Conservation (phyloP, 2,329 filamentous ascomycete genomes). For the Drechslera avenae region DNA sequence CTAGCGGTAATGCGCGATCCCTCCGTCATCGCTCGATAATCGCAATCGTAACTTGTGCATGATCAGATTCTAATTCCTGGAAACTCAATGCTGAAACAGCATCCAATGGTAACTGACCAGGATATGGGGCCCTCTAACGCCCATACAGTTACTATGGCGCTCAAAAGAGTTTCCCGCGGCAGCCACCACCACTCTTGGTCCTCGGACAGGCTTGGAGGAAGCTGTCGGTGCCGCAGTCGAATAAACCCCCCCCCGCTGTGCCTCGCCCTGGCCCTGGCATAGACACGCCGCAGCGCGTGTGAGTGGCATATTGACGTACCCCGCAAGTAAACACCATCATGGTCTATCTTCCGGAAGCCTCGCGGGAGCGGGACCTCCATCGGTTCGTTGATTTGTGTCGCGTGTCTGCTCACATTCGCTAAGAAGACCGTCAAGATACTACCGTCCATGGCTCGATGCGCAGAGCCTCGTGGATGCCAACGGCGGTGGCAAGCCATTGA, state of each 20-base stretch:
- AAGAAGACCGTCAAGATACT: constrained; percentile 32
- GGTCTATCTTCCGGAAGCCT: constrained; percentile 27
- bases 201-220: background rate
- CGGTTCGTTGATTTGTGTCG: constrained; percentile 18
- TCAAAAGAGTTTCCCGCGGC: constrained; percentile 7
- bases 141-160: constrained; percentile 7
- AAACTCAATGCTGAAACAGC: constrained; percentile 2
- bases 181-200: background rate
- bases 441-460: constrained; percentile 45
- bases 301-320: constrained; percentile 19
- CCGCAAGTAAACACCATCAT: constrained; percentile 16
- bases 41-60: background rate
- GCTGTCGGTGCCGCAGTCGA: background rate
- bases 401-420: constrained; percentile 1
- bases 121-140: constrained; percentile 10
- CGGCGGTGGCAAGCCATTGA: constrained; percentile 31
- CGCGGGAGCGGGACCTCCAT: constrained; percentile 38
- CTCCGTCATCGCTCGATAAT: constrained; percentile 8
- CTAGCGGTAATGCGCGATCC: background rate
- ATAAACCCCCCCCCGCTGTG: constrained; percentile 7
- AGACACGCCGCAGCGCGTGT: constrained; percentile 7
- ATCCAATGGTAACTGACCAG: constrained; percentile 5
- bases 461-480: constrained; percentile 39
- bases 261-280: background rate
- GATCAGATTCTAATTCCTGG: constrained; percentile 2